These are phyloP conservation scores for Aspergillus sp. DNA, from an alignment of 2,329 filamentous ascomycete genomes.

Conservation along the genomic window DNA sequence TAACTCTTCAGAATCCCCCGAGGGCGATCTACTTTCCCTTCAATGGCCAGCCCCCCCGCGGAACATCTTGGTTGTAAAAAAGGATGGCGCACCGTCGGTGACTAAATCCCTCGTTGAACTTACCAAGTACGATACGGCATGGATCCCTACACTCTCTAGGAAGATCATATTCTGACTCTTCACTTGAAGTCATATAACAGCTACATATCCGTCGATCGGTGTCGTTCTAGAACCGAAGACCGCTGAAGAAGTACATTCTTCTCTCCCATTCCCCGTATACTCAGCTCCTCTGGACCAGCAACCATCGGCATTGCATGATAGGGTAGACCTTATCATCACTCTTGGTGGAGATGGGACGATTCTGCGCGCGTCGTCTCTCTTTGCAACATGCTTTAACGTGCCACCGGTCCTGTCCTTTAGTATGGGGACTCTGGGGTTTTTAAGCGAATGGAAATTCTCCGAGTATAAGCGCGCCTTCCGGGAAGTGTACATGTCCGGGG, in stretches of 20 bases:
- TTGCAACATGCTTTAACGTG: slow-evolving; percentile 70
- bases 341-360: slow-evolving; percentile 92
- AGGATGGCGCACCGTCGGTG: slow-evolving; percentile 50
- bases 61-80: slow-evolving; percentile 62
- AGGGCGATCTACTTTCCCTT: slow-evolving; percentile 55
- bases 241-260: slow-evolving; percentile 61
- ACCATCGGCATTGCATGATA: slow-evolving; percentile 55
- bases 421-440: slow-evolving; percentile 90
- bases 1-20: slow-evolving; percentile 42
- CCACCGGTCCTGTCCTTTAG: slow-evolving; percentile 91
- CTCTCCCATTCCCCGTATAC: slow-evolving; percentile 67
- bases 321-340: slow-evolving; percentile 81
- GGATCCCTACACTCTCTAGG: slow-evolving; percentile 1
- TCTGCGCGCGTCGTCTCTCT: slow-evolving; percentile 74
- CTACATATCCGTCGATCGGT: slow-evolving; percentile 70
- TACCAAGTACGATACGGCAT: slow-evolving; percentile 32
- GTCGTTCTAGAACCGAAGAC: slow-evolving; percentile 74
- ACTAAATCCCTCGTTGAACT: slow-evolving; percentile 52
- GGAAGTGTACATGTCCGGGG: slow-evolving; percentile 81
- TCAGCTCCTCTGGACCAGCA: slow-evolving; percentile 29
- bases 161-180: slow-evolving; percentile 29
- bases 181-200: slow-evolving; percentile 58
- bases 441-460: slow-evolving; percentile 92
- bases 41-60: slow-evolving; percentile 61
- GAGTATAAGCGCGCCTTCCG: slow-evolving; percentile 89